Conservation (phyloP, 1,284 basidiomycete genomes). For the Puccinia novopanici region DNA sequence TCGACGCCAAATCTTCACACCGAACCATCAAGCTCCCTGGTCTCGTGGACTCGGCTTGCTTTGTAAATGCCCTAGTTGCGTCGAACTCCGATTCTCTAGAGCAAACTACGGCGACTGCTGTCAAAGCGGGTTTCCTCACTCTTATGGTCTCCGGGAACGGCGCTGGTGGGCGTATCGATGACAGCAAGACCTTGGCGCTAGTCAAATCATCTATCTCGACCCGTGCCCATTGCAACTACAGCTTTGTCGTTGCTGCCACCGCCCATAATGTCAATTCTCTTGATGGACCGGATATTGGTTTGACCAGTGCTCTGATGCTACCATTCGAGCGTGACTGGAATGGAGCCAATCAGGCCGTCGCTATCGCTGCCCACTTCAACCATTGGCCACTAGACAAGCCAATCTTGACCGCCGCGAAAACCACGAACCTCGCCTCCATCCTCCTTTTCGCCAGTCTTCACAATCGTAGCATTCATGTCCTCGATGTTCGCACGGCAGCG, state of each 20-base stretch:
- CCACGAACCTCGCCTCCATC: slow-evolving; percentile 88
- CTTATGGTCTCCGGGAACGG: slow-evolving; percentile 76
- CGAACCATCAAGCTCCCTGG: slow-evolving; percentile 88
- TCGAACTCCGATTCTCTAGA: slow-evolving; percentile 71
- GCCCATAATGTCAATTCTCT: slow-evolving; percentile 67
- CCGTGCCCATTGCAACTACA: slow-evolving; percentile 79
- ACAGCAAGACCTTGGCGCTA: slow-evolving; percentile 69
- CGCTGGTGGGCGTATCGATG: slow-evolving; percentile 65
- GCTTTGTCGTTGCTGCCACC: slow-evolving; percentile 75
- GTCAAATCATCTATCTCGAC: slow-evolving; percentile 68
- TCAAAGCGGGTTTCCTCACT: slow-evolving; percentile 84
- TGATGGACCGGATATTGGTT: slow-evolving; percentile 71
- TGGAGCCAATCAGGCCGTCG: slow-evolving; percentile 58
- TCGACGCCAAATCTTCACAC: slow-evolving; percentile 91
- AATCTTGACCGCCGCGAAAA: slow-evolving; percentile 89
- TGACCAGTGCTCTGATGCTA: slow-evolving; percentile 80
- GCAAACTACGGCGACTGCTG: slow-evolving; percentile 67
- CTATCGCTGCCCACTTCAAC: slow-evolving; percentile 81
- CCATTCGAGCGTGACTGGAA: slow-evolving; percentile 70
- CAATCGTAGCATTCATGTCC: slow-evolving; percentile 84
- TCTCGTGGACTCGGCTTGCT: slow-evolving; percentile 82
- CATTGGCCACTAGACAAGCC: slow-evolving; percentile 89
- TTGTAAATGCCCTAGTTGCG: slow-evolving; percentile 66
- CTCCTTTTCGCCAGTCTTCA: slow-evolving; percentile 90
- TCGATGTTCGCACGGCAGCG: slow-evolving; percentile 83